Evolutionary conservation across 2,329 filamentous ascomycete species (phyloP).

Genomic region (Tolypocladium pustulatum): DNA sequence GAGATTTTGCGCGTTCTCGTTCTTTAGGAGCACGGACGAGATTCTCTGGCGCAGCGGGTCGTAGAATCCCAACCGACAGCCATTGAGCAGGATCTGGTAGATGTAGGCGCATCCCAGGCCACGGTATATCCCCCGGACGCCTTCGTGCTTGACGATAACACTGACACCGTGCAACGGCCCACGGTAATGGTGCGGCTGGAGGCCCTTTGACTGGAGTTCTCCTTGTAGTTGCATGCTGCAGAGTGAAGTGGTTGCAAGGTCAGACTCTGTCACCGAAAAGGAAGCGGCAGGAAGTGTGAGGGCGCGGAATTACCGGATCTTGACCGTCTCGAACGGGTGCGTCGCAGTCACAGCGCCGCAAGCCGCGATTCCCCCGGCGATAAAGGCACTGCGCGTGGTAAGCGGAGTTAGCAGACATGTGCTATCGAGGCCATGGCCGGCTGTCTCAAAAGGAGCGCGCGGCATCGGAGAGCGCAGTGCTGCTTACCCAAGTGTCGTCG

Average conservation of each 20-base stretch:
- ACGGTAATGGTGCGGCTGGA: slow-evolving; percentile 79
- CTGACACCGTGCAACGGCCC: slow-evolving; percentile 85
- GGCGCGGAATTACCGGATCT: slow-evolving; percentile 64
- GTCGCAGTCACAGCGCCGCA: slow-evolving; percentile 96
- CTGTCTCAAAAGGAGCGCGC: slow-evolving; percentile 3
- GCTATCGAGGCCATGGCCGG: background rate
- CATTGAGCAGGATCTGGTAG: slow-evolving; percentile 94
- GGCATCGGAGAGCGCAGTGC: background rate
- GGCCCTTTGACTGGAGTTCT: slow-evolving; percentile 78
- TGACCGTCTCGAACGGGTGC: slow-evolving; percentile 97
- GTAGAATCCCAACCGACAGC: slow-evolving; percentile 94
- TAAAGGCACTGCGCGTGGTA: slow-evolving; percentile 56
- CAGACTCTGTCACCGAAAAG: background rate
- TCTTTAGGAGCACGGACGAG: slow-evolving; percentile 59
- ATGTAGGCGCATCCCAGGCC: slow-evolving; percentile 88
- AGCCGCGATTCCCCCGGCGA: slow-evolving; percentile 91
- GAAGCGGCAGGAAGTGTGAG: background rate
- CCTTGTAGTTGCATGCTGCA: slow-evolving; percentile 86
- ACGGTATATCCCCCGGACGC: slow-evolving; percentile 72
- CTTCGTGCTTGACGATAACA: slow-evolving; percentile 87
- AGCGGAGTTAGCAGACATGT: slow-evolving; percentile 6
- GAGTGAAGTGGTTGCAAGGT: background rate
- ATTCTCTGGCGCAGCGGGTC: slow-evolving; percentile 76
- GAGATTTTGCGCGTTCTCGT: slow-evolving; percentile 68
- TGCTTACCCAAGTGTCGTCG: slow-evolving; percentile 28